Evolutionary conservation across 495 filamentous ascomycete species (phyloP).

Genomic region (Gamarada debralockiae): DNA sequence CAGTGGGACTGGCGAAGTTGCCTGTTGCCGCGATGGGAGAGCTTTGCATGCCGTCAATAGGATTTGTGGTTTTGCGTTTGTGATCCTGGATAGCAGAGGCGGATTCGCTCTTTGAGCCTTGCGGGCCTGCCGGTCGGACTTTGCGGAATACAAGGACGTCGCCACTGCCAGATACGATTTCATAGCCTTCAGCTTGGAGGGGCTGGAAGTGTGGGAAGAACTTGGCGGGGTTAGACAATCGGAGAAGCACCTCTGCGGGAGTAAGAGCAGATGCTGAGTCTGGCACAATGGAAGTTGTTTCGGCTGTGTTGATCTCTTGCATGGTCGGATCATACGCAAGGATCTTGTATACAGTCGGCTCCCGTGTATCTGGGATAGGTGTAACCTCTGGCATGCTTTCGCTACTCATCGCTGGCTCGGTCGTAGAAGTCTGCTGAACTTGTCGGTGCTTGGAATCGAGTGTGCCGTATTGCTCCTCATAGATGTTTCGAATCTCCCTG

Average conservation of each 20-base stretch:
- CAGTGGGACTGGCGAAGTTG: conserved; percentile 51
- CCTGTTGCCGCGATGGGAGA: conserved; percentile 32
- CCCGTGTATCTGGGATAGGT: background rate
- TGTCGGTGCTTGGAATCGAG: conserved; percentile 35
- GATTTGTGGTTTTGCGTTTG: conserved; percentile 36
- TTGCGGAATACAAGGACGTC: conserved; percentile 74
- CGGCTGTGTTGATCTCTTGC: conserved; percentile 53
- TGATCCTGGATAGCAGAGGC: background rate
- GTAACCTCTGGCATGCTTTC: background rate
- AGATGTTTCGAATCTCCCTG: conserved; percentile 38
- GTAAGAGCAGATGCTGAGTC: conserved; percentile 40
- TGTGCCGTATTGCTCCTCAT: conserved; percentile 41
- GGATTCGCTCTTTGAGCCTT: background rate
- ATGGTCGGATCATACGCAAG: conserved; percentile 68
- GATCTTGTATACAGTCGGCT: conserved; percentile 60
- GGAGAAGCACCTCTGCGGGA: conserved; percentile 60
- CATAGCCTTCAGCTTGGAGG: conserved; percentile 65
- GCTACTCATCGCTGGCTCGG: background rate
- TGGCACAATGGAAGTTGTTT: conserved; percentile 55
- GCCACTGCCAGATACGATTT: conserved; percentile 64
- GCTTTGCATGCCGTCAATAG: conserved; percentile 49
- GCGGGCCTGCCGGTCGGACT: conserved; percentile 29
- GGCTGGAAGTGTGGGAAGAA: conserved; percentile 66
- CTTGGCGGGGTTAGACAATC: conserved; percentile 64
- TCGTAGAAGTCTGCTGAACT: background rate